A percentile compares a stretch with the other conserved stretches of the same genome.
phyloP scores from a whole-genome alignment of 2,329 filamentous ascomycete species.

The Sphaerulina populicola region DNA sequence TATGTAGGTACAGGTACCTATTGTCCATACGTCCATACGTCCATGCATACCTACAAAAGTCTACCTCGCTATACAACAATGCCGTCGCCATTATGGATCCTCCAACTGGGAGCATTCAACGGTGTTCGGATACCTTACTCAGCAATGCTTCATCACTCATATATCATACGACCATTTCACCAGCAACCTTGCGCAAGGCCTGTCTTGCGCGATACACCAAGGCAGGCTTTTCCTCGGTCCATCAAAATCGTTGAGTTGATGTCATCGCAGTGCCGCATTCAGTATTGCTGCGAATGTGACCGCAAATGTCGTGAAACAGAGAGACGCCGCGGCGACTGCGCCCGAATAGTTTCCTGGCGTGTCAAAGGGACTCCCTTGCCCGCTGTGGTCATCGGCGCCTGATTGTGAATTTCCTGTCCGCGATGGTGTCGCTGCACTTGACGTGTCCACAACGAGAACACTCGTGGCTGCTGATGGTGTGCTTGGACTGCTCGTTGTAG shows the following conservation, averaged over 20 bases:
- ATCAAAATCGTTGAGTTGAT: neutral
- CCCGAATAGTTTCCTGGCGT: slow-evolving; percentile 16
- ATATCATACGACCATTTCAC: neutral
- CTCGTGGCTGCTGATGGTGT: slow-evolving; percentile 14
- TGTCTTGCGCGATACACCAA: neutral
- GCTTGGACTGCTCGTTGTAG: slow-evolving; percentile 6
- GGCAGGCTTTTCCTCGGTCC: neutral
- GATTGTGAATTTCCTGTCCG: slow-evolving; percentile 27
- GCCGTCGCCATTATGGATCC: neutral
- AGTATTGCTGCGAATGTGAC: neutral
- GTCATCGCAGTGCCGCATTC: neutral
- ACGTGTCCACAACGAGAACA: slow-evolving; percentile 17
- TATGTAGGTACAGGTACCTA: no score
- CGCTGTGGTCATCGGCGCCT: slow-evolving; percentile 31
- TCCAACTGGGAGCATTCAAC: neutral
- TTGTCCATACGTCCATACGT: no score
- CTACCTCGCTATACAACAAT: no score
- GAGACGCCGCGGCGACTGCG: slow-evolving; percentile 1
- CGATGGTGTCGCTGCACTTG: slow-evolving; percentile 14
- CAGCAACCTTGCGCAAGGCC: neutral
- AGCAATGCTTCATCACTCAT: neutral
- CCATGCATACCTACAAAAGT: no score
- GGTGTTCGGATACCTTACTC: neutral
- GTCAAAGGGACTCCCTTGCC: slow-evolving; percentile 43
- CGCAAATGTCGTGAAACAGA: slow-evolving; percentile 3